Evolutionary conservation across 768 basidiomycete species (phyloP), one percentile per base, ranked within the genome.

Genomic region (Boletus reticuloceps): DNA sequence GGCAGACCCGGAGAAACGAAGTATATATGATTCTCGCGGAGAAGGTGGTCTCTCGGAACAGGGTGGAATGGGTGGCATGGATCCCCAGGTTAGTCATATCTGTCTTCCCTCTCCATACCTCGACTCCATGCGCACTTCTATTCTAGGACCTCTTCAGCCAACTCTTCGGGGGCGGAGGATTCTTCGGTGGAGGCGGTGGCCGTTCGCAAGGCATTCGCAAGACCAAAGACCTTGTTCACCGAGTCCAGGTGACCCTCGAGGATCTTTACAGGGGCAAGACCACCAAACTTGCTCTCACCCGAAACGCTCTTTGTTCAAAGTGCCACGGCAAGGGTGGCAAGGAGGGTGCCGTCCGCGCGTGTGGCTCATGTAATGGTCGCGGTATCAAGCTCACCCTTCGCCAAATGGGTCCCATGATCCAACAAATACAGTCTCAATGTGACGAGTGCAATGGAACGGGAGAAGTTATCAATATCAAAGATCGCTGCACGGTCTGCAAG

Each of bases 331-430:
- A 90, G 70, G 97, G 97, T 46, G 97, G 97, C 53, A 98, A 98
- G 75, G 95, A 97, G 17, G 97, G 96, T 53, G 91, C 97, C 49
- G 93, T 97, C 59, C 83, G 86, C 69, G 66, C 79, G 27, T 99
- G 97, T 74, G 59, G 70, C 41, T 66, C 77, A 14, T 99, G 97
- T 77, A 81, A 76, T 65, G 97, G 97, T 53, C 91, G 93, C 60
- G 97, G 97, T 65, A 75, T 95, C 77, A 91, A 87, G 70, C 74
- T 98, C 67, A 92, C 89, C 49, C 76, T 98, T 58, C 90, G 97
- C 58, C 97, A 98, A 72, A 91, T 99, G 85, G 97, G 97, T 27
- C 97, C 97, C 6, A 99, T 99, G 97, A 92, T 99, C 64, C 97
- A 99, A 74, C 96, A 99, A 75, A 91, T 98, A 63, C 97, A 98